Base-by-base conservation (phyloP, 2,329 filamentous ascomycete species). In the Zymoseptoria crescenta region DNA sequence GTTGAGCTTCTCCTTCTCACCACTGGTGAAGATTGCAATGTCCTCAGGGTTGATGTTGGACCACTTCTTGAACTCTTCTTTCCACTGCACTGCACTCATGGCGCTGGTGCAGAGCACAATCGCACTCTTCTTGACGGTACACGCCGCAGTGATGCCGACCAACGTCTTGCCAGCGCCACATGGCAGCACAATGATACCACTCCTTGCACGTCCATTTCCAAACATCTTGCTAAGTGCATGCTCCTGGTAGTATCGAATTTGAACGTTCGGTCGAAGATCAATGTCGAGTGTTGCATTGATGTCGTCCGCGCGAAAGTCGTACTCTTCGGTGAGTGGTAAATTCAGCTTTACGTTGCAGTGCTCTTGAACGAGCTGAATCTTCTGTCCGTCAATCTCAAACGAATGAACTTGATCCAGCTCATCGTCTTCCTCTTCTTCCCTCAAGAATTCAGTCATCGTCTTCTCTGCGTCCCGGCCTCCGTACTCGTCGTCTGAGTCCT, bases 161-260 rank as follows among this genome's bases (percentile, higher is more conserved):
- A 99, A 78, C 1, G 94, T 99, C 79, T 99, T 99, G 60, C 94
- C 94, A 19, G 94, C 94, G 66, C 94, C 94, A 73, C 94, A 99
- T 19, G 94, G 94, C 67, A 99, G 76, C 58, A 99, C 94, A 60
- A 99, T 99, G 66, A 99, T 95, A 59, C 94, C 94, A 74, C 91
- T 96, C 77, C 96, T 94, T 13, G 94, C 94, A 75, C 94, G 87
- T 54, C 93, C 93, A 71, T 99, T 99, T 71, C 94, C 93, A 73
- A 99, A 99, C 94, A 99, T 99, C 75, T 99, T 99, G 77, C 90
- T 96, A 8, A 99, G 79, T 65, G 91, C 96, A 77, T 96, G 96
- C 74, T 99, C 94, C 73, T 99, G 94, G 68, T 99, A 99, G 78
- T 83, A 87, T 72, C 93, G 86, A 72, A 97, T 97, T 69, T 93